phyloP scores from a whole-genome alignment of 208 protist genomes.

The Trypanosomatidae sp. region DNA sequence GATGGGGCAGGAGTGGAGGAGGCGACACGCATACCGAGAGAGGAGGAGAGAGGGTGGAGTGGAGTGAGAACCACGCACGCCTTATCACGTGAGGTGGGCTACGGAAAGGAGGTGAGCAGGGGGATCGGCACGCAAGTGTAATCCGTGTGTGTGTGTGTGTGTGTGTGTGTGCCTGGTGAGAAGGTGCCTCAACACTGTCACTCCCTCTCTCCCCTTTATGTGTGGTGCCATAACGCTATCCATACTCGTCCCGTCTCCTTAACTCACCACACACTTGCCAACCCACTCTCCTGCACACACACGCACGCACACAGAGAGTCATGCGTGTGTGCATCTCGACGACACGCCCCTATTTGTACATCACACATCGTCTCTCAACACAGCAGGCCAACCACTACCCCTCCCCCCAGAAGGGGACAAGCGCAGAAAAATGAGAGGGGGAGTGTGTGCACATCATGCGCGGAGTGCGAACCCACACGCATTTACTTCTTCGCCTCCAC shows the following conservation, averaged over 20 bases:
- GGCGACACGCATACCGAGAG: neutral
- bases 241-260: neutral
- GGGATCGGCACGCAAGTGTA: neutral
- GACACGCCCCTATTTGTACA: neutral
- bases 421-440: neutral
- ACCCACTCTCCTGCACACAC: neutral
- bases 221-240: neutral
- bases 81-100: neutral
- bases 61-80: neutral
- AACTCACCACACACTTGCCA: neutral
- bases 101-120: neutral
- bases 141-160: neutral
- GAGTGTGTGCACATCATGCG: neutral
- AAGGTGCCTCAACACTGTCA: neutral
- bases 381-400: neutral
- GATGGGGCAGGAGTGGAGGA: neutral
- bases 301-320: constrained; percentile 1
- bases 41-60: neutral
- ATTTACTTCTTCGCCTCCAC: constrained; percentile 21
- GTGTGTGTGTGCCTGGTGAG: neutral
- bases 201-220: neutral
- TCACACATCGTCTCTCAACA: neutral
- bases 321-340: neutral
- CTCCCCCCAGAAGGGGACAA: neutral
- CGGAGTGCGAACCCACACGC: neutral